Evolutionary conservation across 148 eudicot genomes (phyloP), one percentile per base, ranked within the genome.

Genomic region (Rhododendron ovatum): DNA sequence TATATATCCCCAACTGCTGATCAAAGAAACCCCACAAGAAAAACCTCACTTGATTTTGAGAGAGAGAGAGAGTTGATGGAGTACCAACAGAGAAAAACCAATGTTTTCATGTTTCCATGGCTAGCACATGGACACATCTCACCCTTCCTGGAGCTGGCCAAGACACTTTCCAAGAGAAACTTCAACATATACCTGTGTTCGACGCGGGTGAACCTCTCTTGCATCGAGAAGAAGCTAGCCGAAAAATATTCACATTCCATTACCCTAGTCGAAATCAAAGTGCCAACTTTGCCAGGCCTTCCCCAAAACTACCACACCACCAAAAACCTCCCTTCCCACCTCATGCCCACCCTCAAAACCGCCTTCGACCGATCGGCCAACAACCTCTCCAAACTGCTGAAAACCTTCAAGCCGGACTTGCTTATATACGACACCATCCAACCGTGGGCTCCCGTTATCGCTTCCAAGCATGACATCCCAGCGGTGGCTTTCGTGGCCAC

Each of bases 121-220:
- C 65, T 59, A 20, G 80, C 80, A 35, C 80, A 76, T 41, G 80
- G 80, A 6, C 87, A 86, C 39, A 82, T 73, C n/a, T 71, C 81
- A 30, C 88, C 88, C 7, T 87, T 59, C 67, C 67, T 87, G 47
- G 88, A 87, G 85, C 84, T 86, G 10, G 85, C 88, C 69, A 86
- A 86, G 53, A 28, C 65, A 41, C 88, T 86, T 13, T 73, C 88
- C 26, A 37, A 43, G 26, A 86, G 82, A 86, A 86, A 82, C 82
- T 74, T 86, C 69, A 30, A 37, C 5, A 55, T 86, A 5, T 81
- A 48, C 45, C 39, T 86, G 15, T 86, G 87, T 73, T 86, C 87
- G 3, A 86, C 87, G 1, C 81, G 81, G 3, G 69, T 81, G 33
- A 86, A 80, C 11, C 80, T 86, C 7, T 43, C 30, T 39, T 35